A percentile compares a stretch with the other conserved stretches of the same genome.
Conservation (phyloP, 192 early-diverging fungal genomes). For the Backusella circina region DNA sequence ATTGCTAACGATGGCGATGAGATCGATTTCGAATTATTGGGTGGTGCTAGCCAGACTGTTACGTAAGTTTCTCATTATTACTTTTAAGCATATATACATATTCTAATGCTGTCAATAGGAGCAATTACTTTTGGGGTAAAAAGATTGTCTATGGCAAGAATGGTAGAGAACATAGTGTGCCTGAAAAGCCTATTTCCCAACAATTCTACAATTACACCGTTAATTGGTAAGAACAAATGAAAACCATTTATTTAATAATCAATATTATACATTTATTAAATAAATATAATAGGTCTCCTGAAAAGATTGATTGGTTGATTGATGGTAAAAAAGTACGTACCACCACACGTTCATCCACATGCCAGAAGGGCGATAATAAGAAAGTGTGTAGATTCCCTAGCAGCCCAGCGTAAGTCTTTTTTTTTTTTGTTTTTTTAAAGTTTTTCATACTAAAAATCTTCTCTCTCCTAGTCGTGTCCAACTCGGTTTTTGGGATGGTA, state of each 20-base stretch:
- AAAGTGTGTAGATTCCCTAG: slow-evolving; percentile 29
- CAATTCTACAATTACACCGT: slow-evolving; percentile 45
- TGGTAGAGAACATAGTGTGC: slow-evolving; percentile 12
- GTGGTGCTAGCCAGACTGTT: slow-evolving; percentile 14
- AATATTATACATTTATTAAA: background rate
- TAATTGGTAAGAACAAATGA: slow-evolving; percentile 33
- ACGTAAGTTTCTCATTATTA: slow-evolving; percentile 19
- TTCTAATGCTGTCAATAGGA: background rate
- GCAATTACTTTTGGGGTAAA: slow-evolving; percentile 27
- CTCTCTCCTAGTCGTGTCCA: slow-evolving; percentile 26
- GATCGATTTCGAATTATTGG: slow-evolving; percentile 50
- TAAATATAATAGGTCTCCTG: slow-evolving; percentile 14
- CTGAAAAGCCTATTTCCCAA: slow-evolving; percentile 9
- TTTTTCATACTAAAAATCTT: background rate
- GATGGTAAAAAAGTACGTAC: slow-evolving; percentile 38
- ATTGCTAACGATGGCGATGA: slow-evolving; percentile 45
- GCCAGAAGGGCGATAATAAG: background rate
- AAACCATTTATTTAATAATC: background rate
- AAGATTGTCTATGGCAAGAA: slow-evolving; percentile 14
- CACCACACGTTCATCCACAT: slow-evolving; percentile 3
- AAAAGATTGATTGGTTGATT: slow-evolving; percentile 43
- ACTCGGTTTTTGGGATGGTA: slow-evolving; percentile 53
- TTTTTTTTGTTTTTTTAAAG: background rate
- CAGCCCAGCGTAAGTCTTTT: slow-evolving; percentile 17
- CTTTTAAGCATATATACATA: background rate